Percentiles rank a stretch among this genome's conserved stretches.
phyloP scores from a whole-genome alignment of 345 rosid genomes.

The Citropsis articulata region DNA sequence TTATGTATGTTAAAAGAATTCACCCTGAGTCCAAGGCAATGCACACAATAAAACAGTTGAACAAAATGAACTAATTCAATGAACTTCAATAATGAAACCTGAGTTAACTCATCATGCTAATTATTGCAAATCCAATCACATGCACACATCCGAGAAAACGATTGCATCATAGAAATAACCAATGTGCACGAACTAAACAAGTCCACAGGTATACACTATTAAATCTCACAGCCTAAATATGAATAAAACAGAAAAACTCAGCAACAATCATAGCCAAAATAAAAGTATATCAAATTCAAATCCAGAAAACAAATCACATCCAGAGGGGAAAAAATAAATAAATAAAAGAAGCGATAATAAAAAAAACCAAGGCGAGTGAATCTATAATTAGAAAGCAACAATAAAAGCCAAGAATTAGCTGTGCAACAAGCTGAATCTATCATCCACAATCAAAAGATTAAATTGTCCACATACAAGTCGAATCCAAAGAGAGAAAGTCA shows the following conservation, averaged over 20 bases:
- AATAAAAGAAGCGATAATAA: not conserved
- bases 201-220: not conserved
- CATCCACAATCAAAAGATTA: not conserved
- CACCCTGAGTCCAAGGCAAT: not conserved
- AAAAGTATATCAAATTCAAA: not conserved
- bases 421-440: constrained; percentile 13
- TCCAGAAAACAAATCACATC: not conserved
- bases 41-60: not conserved
- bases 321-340: not conserved
- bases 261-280: not conserved
- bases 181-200: not conserved
- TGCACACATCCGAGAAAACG: not conserved
- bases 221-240: not conserved
- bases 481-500: constrained; percentile 15
- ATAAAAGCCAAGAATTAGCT: not conserved
- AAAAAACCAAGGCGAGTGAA: not conserved
- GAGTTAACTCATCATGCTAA: not conserved
- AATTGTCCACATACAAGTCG: not conserved
- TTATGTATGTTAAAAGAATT: no score
- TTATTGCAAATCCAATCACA: not conserved
- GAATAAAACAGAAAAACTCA: not conserved
- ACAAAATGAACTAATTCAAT: not conserved
- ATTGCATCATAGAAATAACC: not conserved
- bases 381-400: not conserved
- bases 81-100: not conserved